Base-by-base conservation (phyloP, 768 basidiomycete species). In the Lentinula detonsa region DNA sequence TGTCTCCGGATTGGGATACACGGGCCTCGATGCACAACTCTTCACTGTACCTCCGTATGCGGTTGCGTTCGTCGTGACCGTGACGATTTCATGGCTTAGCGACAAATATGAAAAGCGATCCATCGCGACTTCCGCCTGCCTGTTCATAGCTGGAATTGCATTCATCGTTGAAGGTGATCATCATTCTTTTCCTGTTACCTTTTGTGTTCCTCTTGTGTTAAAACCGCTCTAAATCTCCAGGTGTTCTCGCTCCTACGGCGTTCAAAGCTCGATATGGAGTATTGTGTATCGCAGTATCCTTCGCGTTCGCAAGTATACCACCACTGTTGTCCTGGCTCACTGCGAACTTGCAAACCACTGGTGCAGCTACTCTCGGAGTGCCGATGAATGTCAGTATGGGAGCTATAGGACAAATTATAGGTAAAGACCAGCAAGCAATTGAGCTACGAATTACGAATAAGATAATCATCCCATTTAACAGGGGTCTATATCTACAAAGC, bases 1-100 rank as follows among this genome's bases (percentile, higher is more conserved):
- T 70, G 79, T 84, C 5, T 68, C 77, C 1, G 75, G 74, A 16
- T 72, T 82, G 21, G 81, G 81, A 8, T 81, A 77, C 64, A 68
- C 70, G 10, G 73, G 74, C 1, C 72, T 77, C 50, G 63, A 66
- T 37, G 79, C 77, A 13, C 81, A 83, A 65, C 70, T 83, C 5
- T 76, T 80, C 69, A 80, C 78, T 3, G 81, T 81, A 0, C 70
- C 74, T 10, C 75, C 76, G 10, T 75, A 72, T 35, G 73, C 75
- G 4, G 68, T 71, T 8, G 74, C 72, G n/a, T 75, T 72, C 67
- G 61, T 72, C 39, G 60, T 70, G 6, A 70, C 69, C 2, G 48
- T 70, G 11, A 28, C 63, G 6, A 63, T 64, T 4, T 62, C 70
- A 9, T 72, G 65, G 63, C 61, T 64, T 6, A 66, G 68, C 1